These are phyloP conservation scores for Geotrichum australiense DNA, from an alignment of 1,139 yeast species.

Conservation along the genomic window DNA sequence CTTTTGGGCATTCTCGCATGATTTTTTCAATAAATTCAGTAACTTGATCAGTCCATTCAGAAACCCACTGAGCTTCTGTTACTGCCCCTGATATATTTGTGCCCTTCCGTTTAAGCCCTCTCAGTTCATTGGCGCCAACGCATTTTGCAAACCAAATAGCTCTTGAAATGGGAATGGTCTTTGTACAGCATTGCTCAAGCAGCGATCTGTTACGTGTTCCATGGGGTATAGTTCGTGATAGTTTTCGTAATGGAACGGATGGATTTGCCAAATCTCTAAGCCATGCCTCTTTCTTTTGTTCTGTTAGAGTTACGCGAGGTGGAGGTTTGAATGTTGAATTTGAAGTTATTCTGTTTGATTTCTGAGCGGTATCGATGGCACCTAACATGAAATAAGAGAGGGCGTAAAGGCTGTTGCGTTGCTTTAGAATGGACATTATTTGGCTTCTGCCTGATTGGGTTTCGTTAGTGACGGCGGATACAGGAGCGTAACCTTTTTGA, in stretches of 20 bases:
- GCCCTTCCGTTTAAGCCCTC: slow-evolving; percentile 56
- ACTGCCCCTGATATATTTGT: slow-evolving; percentile 23
- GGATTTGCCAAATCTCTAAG: slow-evolving; percentile 67
- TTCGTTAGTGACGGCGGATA: slow-evolving; percentile 53
- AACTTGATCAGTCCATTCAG: slow-evolving; percentile 85
- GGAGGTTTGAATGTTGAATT: slow-evolving; percentile 65
- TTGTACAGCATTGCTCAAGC: slow-evolving; percentile 61
- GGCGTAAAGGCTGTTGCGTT: slow-evolving; percentile 52
- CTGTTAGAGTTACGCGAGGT: slow-evolving; percentile 82
- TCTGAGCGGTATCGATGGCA: slow-evolving; percentile 60
- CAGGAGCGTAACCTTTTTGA: slow-evolving; percentile 53
- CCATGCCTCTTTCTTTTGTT: slow-evolving; percentile 81
- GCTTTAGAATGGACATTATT: slow-evolving; percentile 33
- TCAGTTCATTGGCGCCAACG: slow-evolving; percentile 73
- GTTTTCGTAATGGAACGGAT: slow-evolving; percentile 53
- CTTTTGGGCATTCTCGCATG: slow-evolving; percentile 24
- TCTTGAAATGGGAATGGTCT: slow-evolving; percentile 62
- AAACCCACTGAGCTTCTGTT: slow-evolving; percentile 58
- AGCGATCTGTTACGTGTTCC: slow-evolving; percentile 71
- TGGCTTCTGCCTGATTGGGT: slow-evolving; percentile 25
- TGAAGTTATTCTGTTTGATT: slow-evolving; percentile 52
- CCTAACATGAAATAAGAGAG: slow-evolving; percentile 55
- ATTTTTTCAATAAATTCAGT: slow-evolving; percentile 52
- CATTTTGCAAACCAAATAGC: slow-evolving; percentile 90
- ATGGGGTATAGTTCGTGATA: slow-evolving; percentile 83